phyloP scores from a whole-genome alignment of 2,329 filamentous ascomycete species.

The Colletotrichum noveboracense region DNA sequence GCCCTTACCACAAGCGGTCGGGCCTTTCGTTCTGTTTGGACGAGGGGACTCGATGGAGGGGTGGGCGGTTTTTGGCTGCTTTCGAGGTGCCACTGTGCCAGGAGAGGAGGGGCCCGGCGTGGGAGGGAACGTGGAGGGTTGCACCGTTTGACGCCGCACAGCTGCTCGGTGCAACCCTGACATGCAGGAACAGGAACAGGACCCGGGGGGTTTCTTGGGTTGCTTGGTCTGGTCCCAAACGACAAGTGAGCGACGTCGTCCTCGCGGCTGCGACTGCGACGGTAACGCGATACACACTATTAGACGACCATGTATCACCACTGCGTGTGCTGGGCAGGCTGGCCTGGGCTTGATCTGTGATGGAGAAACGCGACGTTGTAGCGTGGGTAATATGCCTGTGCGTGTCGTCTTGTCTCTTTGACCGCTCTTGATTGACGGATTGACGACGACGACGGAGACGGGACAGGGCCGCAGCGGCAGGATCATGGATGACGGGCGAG shows the following conservation, averaged over 20 bases:
- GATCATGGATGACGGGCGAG: neutral
- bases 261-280: neutral
- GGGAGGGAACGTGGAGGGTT: conserved; percentile 13
- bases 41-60: neutral
- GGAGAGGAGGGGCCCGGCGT: neutral
- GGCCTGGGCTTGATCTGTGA: neutral
- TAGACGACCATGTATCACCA: neutral
- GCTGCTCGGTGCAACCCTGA: neutral
- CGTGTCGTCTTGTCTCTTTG: neutral
- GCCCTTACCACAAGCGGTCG: neutral
- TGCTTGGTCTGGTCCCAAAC: neutral
- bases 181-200: conserved; percentile 1
- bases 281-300: neutral
- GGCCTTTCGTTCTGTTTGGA: conserved; percentile 11
- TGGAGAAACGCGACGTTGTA: neutral
- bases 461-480: neutral
- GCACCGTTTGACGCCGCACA: neutral
- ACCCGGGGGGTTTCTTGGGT: neutral
- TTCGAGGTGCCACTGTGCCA: neutral
- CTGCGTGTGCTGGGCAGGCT: neutral
- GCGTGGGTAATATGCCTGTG: neutral
- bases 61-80: neutral
- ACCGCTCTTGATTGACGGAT: neutral
- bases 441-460: neutral
- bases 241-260: neutral